A percentile compares a stretch with the other conserved stretches of the same genome.
These are phyloP conservation scores for Wickerhamomyces bisporus DNA, from an alignment of 805 yeast species.

Conservation along the genomic window DNA sequence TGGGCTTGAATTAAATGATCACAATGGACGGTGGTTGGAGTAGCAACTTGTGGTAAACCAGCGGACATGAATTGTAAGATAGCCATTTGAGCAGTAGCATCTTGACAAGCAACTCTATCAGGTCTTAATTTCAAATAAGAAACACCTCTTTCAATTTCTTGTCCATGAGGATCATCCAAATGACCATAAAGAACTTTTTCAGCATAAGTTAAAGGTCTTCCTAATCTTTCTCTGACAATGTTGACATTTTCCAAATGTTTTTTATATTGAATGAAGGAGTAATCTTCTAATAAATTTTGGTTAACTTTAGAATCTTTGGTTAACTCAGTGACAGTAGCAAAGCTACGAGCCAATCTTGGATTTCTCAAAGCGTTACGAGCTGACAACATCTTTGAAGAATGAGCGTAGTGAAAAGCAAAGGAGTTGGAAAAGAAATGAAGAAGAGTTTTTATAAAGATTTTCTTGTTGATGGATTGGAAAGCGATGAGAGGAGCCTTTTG, in stretches of 20 bases:
- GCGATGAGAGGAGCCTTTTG: not conserved
- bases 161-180: conserved; percentile 87
- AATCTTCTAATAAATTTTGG: conserved; percentile 77
- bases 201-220: conserved; percentile 90
- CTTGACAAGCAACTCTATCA: conserved; percentile 98
- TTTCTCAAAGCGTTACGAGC: conserved; percentile 13
- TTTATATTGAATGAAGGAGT: conserved; percentile 88
- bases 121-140: conserved; percentile 93
- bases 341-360: conserved; percentile 28
- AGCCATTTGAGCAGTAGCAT: conserved; percentile 99
- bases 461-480: not conserved
- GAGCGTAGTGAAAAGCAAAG: too few relatives aligned
- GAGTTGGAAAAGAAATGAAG: too few relatives aligned
- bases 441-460: not conserved
- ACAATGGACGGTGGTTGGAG: conserved; percentile 96
- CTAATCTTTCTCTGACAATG: conserved; percentile 74
- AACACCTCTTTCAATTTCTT: conserved; percentile 80
- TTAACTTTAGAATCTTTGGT: conserved; percentile 68
- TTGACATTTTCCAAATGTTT: conserved; percentile 83
- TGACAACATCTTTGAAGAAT: conserved; percentile 4
- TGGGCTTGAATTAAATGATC: conserved; percentile 97
- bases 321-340: conserved; percentile 36
- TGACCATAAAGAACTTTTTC: conserved; percentile 95
- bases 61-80: conserved; percentile 94
- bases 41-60: conserved; percentile 85